Conservation (phyloP, 495 filamentous ascomycete genomes). For the Neurospora sp. region DNA sequence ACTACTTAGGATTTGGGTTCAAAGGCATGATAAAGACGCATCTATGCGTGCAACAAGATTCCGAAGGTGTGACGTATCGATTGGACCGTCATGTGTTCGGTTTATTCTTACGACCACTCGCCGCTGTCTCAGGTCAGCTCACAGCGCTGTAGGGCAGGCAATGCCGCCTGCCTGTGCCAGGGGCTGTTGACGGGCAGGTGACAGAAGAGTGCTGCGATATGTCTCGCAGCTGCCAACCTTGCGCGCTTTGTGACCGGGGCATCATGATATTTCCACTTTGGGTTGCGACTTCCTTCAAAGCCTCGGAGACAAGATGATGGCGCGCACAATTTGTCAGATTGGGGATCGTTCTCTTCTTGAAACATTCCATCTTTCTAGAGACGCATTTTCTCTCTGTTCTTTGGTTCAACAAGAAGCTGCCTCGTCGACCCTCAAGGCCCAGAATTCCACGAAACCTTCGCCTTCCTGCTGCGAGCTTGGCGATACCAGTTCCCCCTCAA, state of each 20-base stretch:
- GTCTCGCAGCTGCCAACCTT: neutral
- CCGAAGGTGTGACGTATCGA: too few species aligned
- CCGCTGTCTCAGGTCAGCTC: neutral
- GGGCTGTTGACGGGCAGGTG: neutral
- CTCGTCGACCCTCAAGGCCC: too few species aligned
- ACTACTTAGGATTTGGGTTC: too few species aligned
- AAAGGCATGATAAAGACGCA: too few species aligned
- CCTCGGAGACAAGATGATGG: neutral
- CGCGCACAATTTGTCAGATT: too few species aligned
- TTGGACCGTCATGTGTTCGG: too few species aligned
- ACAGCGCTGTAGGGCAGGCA: neutral
- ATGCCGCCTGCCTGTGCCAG: neutral
- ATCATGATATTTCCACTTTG: neutral
- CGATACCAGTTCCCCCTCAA: neutral
- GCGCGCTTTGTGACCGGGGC: neutral
- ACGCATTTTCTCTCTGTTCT: too few species aligned
- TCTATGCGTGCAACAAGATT: too few species aligned
- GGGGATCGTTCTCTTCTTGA: too few species aligned
- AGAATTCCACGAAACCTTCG: neutral
- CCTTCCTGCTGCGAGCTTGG: neutral
- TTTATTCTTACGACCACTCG: too few species aligned
- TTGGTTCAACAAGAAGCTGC: too few species aligned
- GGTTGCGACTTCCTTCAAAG: neutral
- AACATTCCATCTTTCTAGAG: too few species aligned
- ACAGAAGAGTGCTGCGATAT: neutral